A percentile compares a stretch with the other conserved stretches of the same genome.
Conservation (phyloP, 2,329 filamentous ascomycete species). For the Xylaria polymorpha region DNA sequence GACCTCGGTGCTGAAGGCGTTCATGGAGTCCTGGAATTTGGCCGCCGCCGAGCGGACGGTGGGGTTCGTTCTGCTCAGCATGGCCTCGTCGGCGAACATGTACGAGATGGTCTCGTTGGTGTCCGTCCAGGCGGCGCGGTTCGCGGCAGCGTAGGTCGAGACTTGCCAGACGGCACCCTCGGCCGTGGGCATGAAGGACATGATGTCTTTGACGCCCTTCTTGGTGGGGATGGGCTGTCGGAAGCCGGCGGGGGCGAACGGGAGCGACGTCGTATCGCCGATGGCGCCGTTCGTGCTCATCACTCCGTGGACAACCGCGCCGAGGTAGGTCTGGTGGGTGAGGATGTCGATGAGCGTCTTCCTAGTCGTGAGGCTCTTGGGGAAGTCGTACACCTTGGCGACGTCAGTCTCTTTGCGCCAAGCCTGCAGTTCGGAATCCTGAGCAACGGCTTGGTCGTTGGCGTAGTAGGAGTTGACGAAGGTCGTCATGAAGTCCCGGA, state of each 20-base stretch:
- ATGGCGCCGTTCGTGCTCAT: conserved; percentile 58
- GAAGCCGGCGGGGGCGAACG: conserved; percentile 57
- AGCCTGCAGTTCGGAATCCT: conserved; percentile 57
- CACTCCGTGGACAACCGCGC: conserved; percentile 54
- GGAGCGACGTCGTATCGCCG: conserved; percentile 52
- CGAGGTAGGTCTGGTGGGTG: conserved; percentile 55
- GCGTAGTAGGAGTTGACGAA: conserved; percentile 60
- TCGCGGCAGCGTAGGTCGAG: conserved; percentile 54
- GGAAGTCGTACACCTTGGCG: conserved; percentile 57
- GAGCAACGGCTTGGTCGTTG: conserved; percentile 47
- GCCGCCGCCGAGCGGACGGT: conserved; percentile 50
- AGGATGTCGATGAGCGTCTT: conserved; percentile 55
- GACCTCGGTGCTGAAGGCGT: conserved; percentile 53
- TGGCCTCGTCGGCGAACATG: conserved; percentile 54
- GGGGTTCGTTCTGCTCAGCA: conserved; percentile 52
- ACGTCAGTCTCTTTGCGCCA: conserved; percentile 57
- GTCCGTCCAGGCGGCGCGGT: conserved; percentile 53
- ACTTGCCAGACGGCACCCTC: conserved; percentile 53
- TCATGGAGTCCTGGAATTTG: conserved; percentile 54
- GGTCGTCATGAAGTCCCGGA: conserved; percentile 53
- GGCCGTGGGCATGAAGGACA: conserved; percentile 53
- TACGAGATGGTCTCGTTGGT: conserved; percentile 54
- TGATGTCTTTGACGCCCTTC: conserved; percentile 53
- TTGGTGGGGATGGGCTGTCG: conserved; percentile 53
- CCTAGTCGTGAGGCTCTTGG: conserved; percentile 43